phyloP scores from a whole-genome alignment of 345 rosid genomes.

The Corchorus olitorius region DNA sequence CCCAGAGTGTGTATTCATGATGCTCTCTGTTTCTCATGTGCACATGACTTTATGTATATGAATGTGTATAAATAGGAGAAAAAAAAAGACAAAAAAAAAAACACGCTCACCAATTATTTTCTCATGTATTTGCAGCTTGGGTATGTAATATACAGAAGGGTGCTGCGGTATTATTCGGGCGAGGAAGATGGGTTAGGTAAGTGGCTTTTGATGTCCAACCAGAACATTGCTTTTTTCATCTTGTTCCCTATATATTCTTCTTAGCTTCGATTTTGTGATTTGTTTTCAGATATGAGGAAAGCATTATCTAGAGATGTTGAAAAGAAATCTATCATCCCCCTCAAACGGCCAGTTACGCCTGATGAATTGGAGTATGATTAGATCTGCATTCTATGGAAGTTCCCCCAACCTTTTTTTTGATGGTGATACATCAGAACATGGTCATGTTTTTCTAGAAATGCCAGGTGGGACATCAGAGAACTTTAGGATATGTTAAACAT shows the following conservation, averaged over 20 bases:
- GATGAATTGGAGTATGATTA: constrained; percentile 92
- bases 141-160: constrained; percentile 82
- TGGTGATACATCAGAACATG: constrained; percentile 6
- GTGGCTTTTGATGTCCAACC: constrained; percentile 17
- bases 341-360: constrained; percentile 82
- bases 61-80: not conserved
- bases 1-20: too few species aligned
- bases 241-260: constrained; percentile 1
- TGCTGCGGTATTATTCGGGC: constrained; percentile 89
- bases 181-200: constrained; percentile 94
- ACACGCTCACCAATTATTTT: not conserved
- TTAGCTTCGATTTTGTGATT: constrained; percentile 6
- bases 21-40: too few species aligned
- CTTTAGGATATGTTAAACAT: constrained; percentile 11
- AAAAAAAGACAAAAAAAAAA: too few species aligned
- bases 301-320: constrained; percentile 84
- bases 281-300: constrained; percentile 86
- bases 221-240: not conserved
- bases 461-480: not conserved
- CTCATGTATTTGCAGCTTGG: constrained; percentile 57
- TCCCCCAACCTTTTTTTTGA: constrained; percentile 5
- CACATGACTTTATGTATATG: not conserved
- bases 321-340: constrained; percentile 87
- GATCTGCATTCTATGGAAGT: constrained; percentile 15
- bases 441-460: not conserved